Evolutionary conservation across 495 filamentous ascomycete species (phyloP).

Genomic region (Penicillium nucicola): DNA sequence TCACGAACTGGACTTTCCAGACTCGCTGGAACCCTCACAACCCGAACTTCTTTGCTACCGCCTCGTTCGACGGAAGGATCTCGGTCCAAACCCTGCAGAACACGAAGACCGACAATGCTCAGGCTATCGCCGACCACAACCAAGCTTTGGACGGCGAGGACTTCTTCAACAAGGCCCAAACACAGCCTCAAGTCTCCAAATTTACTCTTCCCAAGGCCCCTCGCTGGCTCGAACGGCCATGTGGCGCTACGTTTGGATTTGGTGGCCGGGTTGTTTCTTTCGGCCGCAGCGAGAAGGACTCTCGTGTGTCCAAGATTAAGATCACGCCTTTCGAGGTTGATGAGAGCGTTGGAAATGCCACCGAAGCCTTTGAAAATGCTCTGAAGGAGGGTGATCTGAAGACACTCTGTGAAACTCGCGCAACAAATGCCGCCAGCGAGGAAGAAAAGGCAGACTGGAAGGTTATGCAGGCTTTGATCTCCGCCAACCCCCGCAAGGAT

Average conservation of each 20-base stretch:
- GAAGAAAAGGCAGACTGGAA: conserved; percentile 95
- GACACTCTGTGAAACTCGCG: conserved; percentile 77
- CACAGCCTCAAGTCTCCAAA: conserved; percentile 80
- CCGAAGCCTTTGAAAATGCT: conserved; percentile 81
- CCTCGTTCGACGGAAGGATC: conserved; percentile 95
- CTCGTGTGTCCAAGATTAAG: conserved; percentile 70
- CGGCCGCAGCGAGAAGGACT: conserved; percentile 54
- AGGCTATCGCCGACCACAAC: conserved; percentile 53
- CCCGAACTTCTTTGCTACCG: conserved; percentile 85
- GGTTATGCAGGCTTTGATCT: conserved; percentile 84
- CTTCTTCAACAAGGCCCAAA: conserved; percentile 93
- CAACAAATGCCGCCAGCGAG: conserved; percentile 68
- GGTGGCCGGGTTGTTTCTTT: conserved; percentile 89
- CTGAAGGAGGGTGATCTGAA: conserved; percentile 73
- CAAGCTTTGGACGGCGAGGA: conserved; percentile 85
- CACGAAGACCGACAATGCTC: conserved; percentile 55
- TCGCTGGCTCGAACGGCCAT: conserved; percentile 84
- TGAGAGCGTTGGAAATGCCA: conserved; percentile 76
- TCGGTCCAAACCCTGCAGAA: conserved; percentile 90
- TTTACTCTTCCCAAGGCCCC: conserved; percentile 86
- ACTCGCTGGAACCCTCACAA: conserved; percentile 93
- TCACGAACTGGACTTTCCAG: conserved; percentile 98
- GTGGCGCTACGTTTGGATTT: conserved; percentile 90
- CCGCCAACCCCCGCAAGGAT: conserved; percentile 73
- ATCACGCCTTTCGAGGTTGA: conserved; percentile 90